Evolutionary conservation across 805 yeast species (phyloP).

Genomic region (Kazachstania viticola): DNA sequence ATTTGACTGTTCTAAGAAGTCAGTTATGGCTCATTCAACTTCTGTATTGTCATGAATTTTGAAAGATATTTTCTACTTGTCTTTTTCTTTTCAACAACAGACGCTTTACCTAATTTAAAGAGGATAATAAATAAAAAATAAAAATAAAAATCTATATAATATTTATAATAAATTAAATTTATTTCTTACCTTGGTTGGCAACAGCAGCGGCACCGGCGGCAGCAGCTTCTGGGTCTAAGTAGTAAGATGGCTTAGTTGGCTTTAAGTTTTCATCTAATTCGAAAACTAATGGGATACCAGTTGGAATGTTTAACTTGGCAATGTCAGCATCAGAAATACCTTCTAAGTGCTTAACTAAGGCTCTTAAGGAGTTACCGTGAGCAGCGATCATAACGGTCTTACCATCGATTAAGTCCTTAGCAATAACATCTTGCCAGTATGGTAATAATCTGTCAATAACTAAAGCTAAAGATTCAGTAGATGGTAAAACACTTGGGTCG

Average conservation of each 20-base stretch:
- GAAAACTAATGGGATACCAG: slow-evolving; percentile 96
- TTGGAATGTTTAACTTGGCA: slow-evolving; percentile 92
- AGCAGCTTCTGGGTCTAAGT: slow-evolving; percentile 98
- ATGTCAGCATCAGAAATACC: slow-evolving; percentile 84
- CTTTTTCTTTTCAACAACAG: background rate
- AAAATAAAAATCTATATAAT: background rate
- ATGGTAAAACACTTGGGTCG: slow-evolving; percentile 81
- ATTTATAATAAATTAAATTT: slow-evolving; percentile 4
- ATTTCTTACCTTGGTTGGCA: slow-evolving; percentile 83
- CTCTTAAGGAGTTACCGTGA: slow-evolving; percentile 98
- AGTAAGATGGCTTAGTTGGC: slow-evolving; percentile 89
- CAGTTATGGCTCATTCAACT: too few species aligned
- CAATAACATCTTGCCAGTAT: slow-evolving; percentile 89
- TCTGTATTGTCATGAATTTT: too few species aligned
- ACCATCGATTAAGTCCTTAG: slow-evolving; percentile 71
- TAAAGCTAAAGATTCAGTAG: slow-evolving; percentile 86
- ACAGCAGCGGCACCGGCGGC: slow-evolving; percentile 99
- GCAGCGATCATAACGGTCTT: slow-evolving; percentile 92
- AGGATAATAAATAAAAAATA: too few species aligned
- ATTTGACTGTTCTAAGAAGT: too few species aligned
- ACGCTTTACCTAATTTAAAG: background rate
- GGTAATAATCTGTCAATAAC: slow-evolving; percentile 95
- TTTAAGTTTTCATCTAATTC: slow-evolving; percentile 79
- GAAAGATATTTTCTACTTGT: background rate
- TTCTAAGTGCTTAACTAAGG: slow-evolving; percentile 90